Conservation (phyloP, 129 eudicot genomes). For the Erigeron canadensis region DNA sequence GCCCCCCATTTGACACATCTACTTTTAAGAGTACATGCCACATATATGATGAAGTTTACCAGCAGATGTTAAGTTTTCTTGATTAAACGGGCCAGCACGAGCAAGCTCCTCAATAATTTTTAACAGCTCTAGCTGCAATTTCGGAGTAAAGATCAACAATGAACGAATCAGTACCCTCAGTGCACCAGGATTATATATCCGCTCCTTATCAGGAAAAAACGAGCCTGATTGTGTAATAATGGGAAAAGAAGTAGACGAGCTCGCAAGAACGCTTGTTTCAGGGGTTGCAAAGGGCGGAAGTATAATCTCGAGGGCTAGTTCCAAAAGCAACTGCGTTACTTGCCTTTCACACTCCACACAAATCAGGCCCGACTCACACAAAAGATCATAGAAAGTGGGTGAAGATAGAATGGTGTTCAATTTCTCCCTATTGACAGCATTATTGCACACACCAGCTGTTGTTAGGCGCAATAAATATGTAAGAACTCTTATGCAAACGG, state of each 20-base stretch:
- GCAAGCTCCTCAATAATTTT: conserved; percentile 81
- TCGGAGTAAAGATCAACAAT: conserved; percentile 88
- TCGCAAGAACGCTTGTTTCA: conserved; percentile 43
- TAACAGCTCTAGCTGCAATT: conserved; percentile 83
- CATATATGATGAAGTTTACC: conserved; percentile 41
- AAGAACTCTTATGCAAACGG: conserved; percentile 51
- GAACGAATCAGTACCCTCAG: conserved; percentile 79
- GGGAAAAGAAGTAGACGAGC: conserved; percentile 45
- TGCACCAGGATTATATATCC: conserved; percentile 90
- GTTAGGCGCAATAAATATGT: conserved; percentile 83
- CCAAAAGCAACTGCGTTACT: conserved; percentile 78
- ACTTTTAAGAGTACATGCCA: conserved; percentile 1
- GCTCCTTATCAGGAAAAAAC: conserved; percentile 60
- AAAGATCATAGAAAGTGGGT: conserved; percentile 79
- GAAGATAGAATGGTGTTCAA: conserved; percentile 71
- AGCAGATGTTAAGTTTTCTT: conserved; percentile 91
- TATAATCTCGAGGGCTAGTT: conserved; percentile 90
- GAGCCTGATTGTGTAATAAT: conserved; percentile 61
- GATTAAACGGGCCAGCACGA: conserved; percentile 82
- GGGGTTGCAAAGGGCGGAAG: conserved; percentile 79
- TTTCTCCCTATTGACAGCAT: conserved; percentile 75
- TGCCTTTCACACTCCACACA: conserved; percentile 92
- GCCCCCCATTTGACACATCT: neutral
- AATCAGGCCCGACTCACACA: conserved; percentile 84
- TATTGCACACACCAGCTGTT: conserved; percentile 82